A percentile compares a stretch with the other conserved stretches of the same genome.
Conservation (phyloP, 2,329 filamentous ascomycete species). For the Aureobasidium sp. region DNA sequence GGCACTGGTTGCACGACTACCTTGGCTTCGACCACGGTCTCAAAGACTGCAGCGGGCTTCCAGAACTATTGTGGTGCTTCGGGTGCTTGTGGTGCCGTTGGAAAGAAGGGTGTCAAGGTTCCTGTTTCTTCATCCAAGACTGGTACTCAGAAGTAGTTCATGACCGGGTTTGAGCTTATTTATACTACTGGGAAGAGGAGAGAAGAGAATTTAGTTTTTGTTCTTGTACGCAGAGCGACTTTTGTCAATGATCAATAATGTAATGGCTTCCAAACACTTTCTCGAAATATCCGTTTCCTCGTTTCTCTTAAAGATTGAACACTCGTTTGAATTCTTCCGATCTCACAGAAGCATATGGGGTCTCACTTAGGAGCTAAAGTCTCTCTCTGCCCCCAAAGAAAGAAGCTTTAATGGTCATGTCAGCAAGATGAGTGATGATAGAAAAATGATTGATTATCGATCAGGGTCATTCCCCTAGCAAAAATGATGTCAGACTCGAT, state of each 20-base stretch:
- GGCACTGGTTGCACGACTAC: not conserved
- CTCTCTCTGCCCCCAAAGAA: too few relatives aligned
- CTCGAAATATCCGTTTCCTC: too few relatives aligned
- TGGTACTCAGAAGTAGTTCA: not conserved
- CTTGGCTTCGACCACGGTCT: not conserved
- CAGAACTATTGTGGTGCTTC: constrained; percentile 2
- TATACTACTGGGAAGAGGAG: too few relatives aligned
- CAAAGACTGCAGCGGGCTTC: not conserved
- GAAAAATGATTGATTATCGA: not conserved
- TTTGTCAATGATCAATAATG: too few relatives aligned
- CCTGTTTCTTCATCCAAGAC: constrained; percentile 5
- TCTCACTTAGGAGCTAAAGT: too few relatives aligned
- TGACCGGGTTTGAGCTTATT: not conserved
- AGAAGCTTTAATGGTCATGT: not conserved
- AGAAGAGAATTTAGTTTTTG: too few relatives aligned
- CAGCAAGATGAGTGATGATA: not conserved
- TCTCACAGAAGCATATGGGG: too few relatives aligned
- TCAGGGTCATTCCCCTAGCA: not conserved
- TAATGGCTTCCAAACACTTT: too few relatives aligned
- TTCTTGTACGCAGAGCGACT: too few relatives aligned
- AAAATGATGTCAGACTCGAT: not conserved
- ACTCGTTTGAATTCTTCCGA: too few relatives aligned
- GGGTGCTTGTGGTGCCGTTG: constrained; percentile 5
- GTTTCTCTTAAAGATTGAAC: too few relatives aligned
- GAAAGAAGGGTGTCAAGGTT: not conserved